Base-by-base conservation (phyloP, 495 filamentous ascomycete genomes). In the Podospora bellae-mahoneyi region DNA sequence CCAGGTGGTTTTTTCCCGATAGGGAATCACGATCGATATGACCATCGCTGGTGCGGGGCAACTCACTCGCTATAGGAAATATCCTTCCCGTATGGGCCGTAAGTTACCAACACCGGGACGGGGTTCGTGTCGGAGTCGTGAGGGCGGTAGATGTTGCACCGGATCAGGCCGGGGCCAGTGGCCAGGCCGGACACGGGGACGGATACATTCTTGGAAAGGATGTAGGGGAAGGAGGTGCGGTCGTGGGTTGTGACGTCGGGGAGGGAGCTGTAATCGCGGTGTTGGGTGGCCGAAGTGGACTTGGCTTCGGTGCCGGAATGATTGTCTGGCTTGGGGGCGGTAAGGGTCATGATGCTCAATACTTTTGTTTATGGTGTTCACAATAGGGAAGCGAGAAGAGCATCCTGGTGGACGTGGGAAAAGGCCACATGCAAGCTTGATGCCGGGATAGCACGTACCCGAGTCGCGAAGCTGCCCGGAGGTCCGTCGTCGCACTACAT, bases 41-140 rank as follows among this genome's bases (percentile, higher is more conserved):
- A 58, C 23, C 23, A 23, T 23, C 23, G 23, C 23, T 23, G 23
- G 44, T 58, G 39, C 27, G 18, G 30, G 27, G 20, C 23, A 26
- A 39, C 64, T 70, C n/a, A 64, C 68, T 66, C 60, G 23, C 71
- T 66, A 72, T 86, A 87, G 39, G 76, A 79, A 13, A 85, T 83
- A 72, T 90, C 87, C 69, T 91, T 90, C 13, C 88, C 89, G 69
- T 91, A 91, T 1, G 89, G 88, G 0, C 85, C 85, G 70, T 86
- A 87, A 5, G 86, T 87, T 3, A 85, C 79, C 0, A 88, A 71
- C 0, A 85, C 85, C 1, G 86, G 85, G 56, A 66, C 68, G 15
- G 30, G 64, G n/a, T 48, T 30, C 9, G 39, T 48, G 2, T 48
- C 39, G 5, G 53, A 74, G 75, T 62, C 73, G 79, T 23, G 65